Percentiles rank a stretch among this genome's conserved stretches.
These are phyloP conservation scores for Balakata baccata DNA, from an alignment of 345 rosid genomes.

Conservation along the genomic window DNA sequence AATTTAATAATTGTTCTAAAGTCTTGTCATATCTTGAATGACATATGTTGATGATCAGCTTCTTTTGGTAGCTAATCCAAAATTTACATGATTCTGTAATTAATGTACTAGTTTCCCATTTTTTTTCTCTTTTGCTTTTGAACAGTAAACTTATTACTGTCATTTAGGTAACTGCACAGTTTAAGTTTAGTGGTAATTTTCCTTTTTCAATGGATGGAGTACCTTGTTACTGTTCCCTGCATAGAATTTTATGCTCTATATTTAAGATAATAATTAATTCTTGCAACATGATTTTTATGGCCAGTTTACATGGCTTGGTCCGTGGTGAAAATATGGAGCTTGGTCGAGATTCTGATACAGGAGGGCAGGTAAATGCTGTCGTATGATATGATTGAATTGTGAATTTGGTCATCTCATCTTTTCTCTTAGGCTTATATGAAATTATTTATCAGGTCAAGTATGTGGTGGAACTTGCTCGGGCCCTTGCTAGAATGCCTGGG, in stretches of 20 bases:
- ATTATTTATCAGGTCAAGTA: slow-evolving; percentile 66
- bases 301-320: slow-evolving; percentile 88
- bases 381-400: not conserved
- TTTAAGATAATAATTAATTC: slow-evolving; percentile 4
- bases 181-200: not conserved
- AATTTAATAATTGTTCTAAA: not conserved
- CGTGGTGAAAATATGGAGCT: slow-evolving; percentile 99
- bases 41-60: not conserved
- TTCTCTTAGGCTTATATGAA: not conserved
- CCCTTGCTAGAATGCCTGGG: slow-evolving; percentile 94
- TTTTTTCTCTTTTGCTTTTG: not conserved
- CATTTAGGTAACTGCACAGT: not conserved
- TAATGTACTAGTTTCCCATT: not conserved
- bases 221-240: not conserved
- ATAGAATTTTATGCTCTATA: not conserved
- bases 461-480: slow-evolving; percentile 92
- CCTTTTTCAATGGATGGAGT: not conserved
- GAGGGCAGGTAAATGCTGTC: slow-evolving; percentile 70
- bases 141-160: not conserved
- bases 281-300: slow-evolving; percentile 9
- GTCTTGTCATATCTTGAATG: not conserved
- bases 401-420: slow-evolving; percentile 2
- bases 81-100: not conserved
- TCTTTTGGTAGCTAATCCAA: not conserved
- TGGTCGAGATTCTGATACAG: slow-evolving; percentile 97